Conservation (phyloP, 768 basidiomycete species). For the Lactarius trivialis region DNA sequence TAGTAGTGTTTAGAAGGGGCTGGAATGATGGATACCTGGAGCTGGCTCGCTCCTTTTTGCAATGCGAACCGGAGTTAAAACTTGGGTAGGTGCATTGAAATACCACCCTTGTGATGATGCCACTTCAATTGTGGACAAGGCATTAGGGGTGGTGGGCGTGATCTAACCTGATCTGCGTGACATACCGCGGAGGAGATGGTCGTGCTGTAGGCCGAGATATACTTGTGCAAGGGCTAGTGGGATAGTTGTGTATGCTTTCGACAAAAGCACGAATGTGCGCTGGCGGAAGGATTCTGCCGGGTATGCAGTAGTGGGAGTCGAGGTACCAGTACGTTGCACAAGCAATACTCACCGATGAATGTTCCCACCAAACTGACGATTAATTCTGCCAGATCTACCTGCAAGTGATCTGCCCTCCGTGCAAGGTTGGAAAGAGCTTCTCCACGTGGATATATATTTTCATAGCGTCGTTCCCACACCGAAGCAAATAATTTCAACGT, state of each 20-base stretch:
- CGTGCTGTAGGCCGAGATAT: constrained; percentile 46
- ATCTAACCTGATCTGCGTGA: constrained; percentile 11
- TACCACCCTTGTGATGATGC: constrained; percentile 43
- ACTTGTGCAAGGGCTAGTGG: constrained; percentile 45
- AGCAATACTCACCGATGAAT: constrained; percentile 43
- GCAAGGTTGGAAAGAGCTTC: constrained; percentile 37
- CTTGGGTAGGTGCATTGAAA: constrained; percentile 41
- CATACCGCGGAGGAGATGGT: constrained; percentile 32
- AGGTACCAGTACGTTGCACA: neutral
- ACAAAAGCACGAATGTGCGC: constrained; percentile 49
- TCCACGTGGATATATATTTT: constrained; percentile 47
- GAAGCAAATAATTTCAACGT: constrained; percentile 44
- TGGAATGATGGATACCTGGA: neutral
- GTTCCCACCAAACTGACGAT: constrained; percentile 38
- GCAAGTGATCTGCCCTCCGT: constrained; percentile 39
- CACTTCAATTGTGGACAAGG: constrained; percentile 28
- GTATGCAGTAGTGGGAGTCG: neutral
- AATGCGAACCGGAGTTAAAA: constrained; percentile 36
- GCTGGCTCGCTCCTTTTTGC: neutral
- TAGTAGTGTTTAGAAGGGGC: neutral
- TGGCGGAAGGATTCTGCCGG: constrained; percentile 50
- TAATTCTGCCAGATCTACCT: constrained; percentile 40
- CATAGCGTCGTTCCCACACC: constrained; percentile 49
- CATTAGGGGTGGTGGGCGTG: neutral
- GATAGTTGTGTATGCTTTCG: constrained; percentile 60